These are phyloP conservation scores for Brassica hybrid DNA, from an alignment of 441 rosid species.

Conservation along the genomic window DNA sequence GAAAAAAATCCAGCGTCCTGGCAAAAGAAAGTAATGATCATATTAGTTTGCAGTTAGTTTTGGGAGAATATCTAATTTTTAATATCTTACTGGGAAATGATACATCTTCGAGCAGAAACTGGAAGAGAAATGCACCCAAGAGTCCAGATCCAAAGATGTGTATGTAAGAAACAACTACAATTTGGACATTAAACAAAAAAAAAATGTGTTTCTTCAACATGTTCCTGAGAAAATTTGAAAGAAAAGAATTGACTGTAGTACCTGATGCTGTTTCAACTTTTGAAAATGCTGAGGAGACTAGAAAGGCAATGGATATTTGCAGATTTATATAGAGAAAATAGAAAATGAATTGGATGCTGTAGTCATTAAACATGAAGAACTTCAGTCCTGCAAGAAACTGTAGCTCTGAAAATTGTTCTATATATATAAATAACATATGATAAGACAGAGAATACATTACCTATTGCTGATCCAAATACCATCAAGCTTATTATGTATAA, in stretches of 20 bases:
- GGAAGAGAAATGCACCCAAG: slow-evolving; percentile 73
- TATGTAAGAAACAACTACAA: slow-evolving; percentile 70
- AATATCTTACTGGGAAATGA: slow-evolving; percentile 82
- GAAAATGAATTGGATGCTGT: slow-evolving; percentile 76
- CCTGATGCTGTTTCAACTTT: slow-evolving; percentile 89
- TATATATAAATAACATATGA: not conserved
- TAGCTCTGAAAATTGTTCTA: not conserved
- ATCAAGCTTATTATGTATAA: slow-evolving; percentile 72
- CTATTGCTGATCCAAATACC: slow-evolving; percentile 71
- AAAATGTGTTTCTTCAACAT: slow-evolving; percentile 6
- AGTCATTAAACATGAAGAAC: slow-evolving; percentile 80
- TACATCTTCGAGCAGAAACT: slow-evolving; percentile 65
- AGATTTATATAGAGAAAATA: slow-evolving; percentile 80
- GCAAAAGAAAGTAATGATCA: not conserved
- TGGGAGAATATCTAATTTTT: not conserved
- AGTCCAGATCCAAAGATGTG: slow-evolving; percentile 86
- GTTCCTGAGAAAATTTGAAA: slow-evolving; percentile 18
- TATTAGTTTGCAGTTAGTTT: not conserved
- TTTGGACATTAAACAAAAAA: slow-evolving; percentile 22
- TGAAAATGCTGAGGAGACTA: slow-evolving; percentile 70
- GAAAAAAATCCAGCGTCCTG: slow-evolving; percentile 73
- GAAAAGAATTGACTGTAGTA: slow-evolving; percentile 30
- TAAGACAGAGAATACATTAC: slow-evolving; percentile 5
- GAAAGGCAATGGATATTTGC: slow-evolving; percentile 84
- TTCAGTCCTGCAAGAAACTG: slow-evolving; percentile 59